Conservation (phyloP, 1,284 basidiomycete species). For the Anthracocystis panici-leucophaei region DNA sequence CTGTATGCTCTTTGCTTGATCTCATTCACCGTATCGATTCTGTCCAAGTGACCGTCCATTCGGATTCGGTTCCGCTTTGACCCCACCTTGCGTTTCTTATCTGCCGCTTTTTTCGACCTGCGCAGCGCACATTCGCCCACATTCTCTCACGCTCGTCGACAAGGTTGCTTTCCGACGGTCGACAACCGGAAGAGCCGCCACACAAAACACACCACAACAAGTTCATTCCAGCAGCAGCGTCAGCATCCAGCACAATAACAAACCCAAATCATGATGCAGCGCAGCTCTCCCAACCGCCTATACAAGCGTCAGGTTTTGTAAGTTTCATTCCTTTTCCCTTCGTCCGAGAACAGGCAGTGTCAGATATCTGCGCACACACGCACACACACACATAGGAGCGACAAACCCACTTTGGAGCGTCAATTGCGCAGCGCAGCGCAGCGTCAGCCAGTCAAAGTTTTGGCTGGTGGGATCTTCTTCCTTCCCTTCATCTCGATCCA, state of each 20-base stretch:
- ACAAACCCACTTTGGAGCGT: conserved; percentile 1
- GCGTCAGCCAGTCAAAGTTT: not conserved
- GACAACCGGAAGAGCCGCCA: too few relatives aligned
- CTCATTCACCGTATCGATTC: not conserved
- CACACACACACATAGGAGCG: not conserved
- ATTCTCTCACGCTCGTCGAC: not conserved
- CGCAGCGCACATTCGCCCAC: conserved; percentile 3
- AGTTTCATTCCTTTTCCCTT: conserved; percentile 2
- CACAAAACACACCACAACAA: too few relatives aligned
- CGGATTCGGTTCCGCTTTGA: not conserved
- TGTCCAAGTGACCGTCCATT: not conserved
- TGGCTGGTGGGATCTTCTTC: not conserved
- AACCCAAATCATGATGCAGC: not conserved
- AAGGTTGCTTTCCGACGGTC: too few relatives aligned
- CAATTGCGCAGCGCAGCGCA: not conserved
- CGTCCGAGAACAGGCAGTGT: too few relatives aligned
- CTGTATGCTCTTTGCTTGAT: not conserved
- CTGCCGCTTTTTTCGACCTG: not conserved
- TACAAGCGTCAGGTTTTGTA: conserved; percentile 23
- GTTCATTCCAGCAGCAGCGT: not conserved
- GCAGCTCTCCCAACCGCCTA: conserved; percentile 6
- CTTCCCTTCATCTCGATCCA: not conserved
- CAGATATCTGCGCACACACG: too few relatives aligned
- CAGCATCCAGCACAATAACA: not conserved
- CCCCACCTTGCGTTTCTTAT: not conserved